These are phyloP conservation scores for Neurospora discreta DNA, from an alignment of 495 filamentous ascomycete genomes.

Conservation along the genomic window DNA sequence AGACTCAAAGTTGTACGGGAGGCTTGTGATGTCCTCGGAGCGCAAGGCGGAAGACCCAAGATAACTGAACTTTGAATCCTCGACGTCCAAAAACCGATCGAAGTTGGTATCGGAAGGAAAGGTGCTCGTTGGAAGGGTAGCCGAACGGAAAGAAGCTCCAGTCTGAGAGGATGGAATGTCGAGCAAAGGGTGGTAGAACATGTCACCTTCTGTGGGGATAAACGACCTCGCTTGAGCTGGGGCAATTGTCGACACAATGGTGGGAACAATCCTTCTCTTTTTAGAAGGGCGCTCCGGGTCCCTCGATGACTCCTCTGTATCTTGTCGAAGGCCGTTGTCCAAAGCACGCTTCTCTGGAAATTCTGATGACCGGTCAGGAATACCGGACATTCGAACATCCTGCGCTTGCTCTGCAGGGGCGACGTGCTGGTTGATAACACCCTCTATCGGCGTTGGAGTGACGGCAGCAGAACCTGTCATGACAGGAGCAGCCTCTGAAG, in stretches of 20 bases:
- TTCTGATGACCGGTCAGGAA: not conserved
- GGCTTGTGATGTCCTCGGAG: not conserved
- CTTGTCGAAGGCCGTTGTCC: not conserved
- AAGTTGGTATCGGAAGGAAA: not conserved
- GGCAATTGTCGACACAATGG: constrained; percentile 22
- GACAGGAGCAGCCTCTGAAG: not conserved
- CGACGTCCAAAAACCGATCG: not conserved
- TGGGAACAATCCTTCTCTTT: constrained; percentile 31
- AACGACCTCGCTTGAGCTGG: constrained; percentile 13
- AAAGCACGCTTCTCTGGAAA: not conserved
- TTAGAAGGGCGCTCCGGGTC: constrained; percentile 13
- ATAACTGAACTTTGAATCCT: constrained; percentile 2
- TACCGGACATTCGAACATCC: not conserved
- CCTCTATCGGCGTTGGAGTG: not conserved
- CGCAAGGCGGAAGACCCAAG: constrained; percentile 1
- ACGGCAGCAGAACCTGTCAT: not conserved
- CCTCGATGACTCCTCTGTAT: not conserved
- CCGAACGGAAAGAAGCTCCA: not conserved
- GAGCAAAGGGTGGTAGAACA: constrained; percentile 3
- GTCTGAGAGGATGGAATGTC: not conserved
- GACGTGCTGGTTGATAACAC: not conserved
- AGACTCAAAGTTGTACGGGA: not conserved
- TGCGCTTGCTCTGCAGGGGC: not conserved
- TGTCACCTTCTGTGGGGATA: constrained; percentile 32
- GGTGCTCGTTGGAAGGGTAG: not conserved